These are phyloP conservation scores for Amauroascus verrucosus DNA, from an alignment of 2,329 filamentous ascomycete genomes.

Conservation along the genomic window DNA sequence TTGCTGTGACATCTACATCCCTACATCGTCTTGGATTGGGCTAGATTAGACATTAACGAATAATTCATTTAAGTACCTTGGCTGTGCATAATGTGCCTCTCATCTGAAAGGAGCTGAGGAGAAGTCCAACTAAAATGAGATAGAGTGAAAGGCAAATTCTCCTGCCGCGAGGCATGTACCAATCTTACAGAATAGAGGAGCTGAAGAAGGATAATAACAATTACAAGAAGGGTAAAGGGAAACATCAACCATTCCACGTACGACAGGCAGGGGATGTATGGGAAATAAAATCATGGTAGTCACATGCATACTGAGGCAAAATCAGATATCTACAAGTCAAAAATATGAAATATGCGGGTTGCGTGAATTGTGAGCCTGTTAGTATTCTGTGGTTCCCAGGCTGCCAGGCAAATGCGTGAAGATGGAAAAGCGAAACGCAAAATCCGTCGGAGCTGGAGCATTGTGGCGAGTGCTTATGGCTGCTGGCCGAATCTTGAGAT, in stretches of 20 bases:
- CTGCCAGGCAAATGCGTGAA: neutral
- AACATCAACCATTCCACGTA: neutral
- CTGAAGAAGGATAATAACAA: constrained; percentile 3
- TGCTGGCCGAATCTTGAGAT: neutral
- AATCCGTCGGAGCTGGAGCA: neutral
- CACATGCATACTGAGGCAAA: neutral
- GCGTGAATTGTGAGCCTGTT: neutral
- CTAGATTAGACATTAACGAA: neutral
- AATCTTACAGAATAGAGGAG: constrained; percentile 14
- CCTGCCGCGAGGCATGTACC: constrained; percentile 23
- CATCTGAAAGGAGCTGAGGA: neutral
- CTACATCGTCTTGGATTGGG: too few species aligned
- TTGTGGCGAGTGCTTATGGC: neutral
- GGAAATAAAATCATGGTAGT: neutral
- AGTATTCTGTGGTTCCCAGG: neutral
- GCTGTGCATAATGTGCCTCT: neutral
- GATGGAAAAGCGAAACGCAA: neutral
- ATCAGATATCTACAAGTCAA: constrained; percentile 3
- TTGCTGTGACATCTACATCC: too few species aligned
- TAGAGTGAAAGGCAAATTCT: constrained; percentile 4
- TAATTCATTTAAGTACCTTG: neutral
- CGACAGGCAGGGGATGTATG: neutral
- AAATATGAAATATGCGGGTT: constrained; percentile 1
- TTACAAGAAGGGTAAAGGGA: constrained; percentile 3
- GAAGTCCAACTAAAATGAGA: constrained; percentile 2